These are phyloP conservation scores for Blastocystis sp. DNA, from an alignment of 352 stramenopile genomes.

Conservation along the genomic window DNA sequence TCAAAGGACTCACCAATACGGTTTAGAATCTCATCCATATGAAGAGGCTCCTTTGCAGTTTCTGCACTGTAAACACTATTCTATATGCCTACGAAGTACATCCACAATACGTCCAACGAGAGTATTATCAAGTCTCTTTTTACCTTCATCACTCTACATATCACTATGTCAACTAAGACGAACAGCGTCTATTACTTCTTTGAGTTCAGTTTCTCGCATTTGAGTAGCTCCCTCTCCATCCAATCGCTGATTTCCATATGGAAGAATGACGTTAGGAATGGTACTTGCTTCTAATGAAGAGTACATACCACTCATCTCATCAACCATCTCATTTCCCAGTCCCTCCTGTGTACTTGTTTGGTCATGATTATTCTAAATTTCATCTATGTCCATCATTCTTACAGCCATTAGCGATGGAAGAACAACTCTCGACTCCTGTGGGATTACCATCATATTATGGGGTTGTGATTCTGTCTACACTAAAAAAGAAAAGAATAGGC, in stretches of 20 bases:
- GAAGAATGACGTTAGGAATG: background rate
- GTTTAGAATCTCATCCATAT: conserved; percentile 29
- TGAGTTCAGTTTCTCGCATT: background rate
- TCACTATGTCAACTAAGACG: background rate
- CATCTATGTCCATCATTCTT: background rate
- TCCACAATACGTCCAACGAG: conserved; percentile 39
- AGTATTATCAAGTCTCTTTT: conserved; percentile 26
- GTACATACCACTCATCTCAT: conserved; percentile 39
- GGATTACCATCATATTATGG: background rate
- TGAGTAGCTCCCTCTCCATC: background rate
- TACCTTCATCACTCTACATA: background rate
- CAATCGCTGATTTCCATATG: conserved; percentile 27
- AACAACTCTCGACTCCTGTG: conserved; percentile 36
- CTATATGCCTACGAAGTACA: background rate
- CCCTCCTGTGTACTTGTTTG: conserved; percentile 18
- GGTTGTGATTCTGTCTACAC: conserved; percentile 3
- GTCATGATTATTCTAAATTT: conserved; percentile 39
- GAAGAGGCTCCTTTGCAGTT: background rate
- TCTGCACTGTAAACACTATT: background rate
- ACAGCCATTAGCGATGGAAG: conserved; percentile 33
- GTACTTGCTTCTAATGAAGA: conserved; percentile 1
- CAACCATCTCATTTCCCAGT: conserved; percentile 26
- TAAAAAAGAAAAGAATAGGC: background rate
- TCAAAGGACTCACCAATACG: conserved; percentile 55
- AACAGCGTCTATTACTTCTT: conserved; percentile 5